Evolutionary conservation across 108 stramenopile species (phyloP), one percentile per base, ranked within the genome.

Genomic region (Skeletonema marinoi): DNA sequence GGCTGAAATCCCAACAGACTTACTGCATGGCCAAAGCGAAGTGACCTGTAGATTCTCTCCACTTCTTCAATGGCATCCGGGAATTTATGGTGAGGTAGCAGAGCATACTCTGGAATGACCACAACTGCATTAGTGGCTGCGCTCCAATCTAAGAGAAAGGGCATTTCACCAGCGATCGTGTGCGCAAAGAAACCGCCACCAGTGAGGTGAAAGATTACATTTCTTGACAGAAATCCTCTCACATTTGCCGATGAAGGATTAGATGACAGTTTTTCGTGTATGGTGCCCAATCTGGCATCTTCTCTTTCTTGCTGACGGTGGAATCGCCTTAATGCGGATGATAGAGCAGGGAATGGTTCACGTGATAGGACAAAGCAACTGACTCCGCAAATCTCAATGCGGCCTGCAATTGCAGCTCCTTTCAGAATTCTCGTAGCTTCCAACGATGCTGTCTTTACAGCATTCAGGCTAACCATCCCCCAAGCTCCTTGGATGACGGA

Each of bases 101-200:
- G 73, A 10, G 87, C 77, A 73, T 93, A 95, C 78, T 95, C 94
- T 30, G 94, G 94, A 35, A 90, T 87, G 56, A 95, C 87, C 2
- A 95, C 87, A 5, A 93, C 87, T 25, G 92, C 84, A 48, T 92
- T 82, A 10, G 91, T 89, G 10, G 84, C 66, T 51, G 83, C 78
- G 54, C 87, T 88, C 94, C 94, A 95, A 80, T 95, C 94, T 39
- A 90, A 71, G 16, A 95, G 64, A 65, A 84, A 95, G 0, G 92
- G 92, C 42, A 95, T 42, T 69, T 95, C 94, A 21, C 89, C 86
- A 19, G 92, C 94, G 64, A 92, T 86, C 0, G 89, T 95, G 66
- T 95, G 94, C 5, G 89, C 89, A 68, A 92, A 95, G 68, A 90
- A 95, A 1, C 92, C 94, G 11, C 94, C 92, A 0, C 92, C 94